Base-by-base conservation (phyloP, 495 filamentous ascomycete genomes). In the Lepraria neglecta region DNA sequence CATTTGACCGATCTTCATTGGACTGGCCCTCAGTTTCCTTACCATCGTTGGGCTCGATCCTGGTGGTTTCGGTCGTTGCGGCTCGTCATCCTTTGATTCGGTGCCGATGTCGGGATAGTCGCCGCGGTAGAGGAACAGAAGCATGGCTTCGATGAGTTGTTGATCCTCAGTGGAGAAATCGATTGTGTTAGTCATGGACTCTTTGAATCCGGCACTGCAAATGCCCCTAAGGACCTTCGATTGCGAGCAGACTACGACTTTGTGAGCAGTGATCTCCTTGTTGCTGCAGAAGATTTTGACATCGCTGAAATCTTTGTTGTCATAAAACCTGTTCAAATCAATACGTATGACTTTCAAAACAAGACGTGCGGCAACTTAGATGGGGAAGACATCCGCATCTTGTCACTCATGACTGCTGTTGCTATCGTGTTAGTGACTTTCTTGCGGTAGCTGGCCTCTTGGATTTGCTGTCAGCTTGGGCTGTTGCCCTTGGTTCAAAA, bases 201-300 rank as follows among this genome's bases (percentile, higher is more conserved):
- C 59, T 11, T 61, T 21, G 11, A 55, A 56, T 15, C 59, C 51
- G 6, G 1, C 33, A 14, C 21, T 19, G 59, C 59, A 61, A 14
- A n/a, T 35, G 4, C 19, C 50, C 1, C 44, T 9, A 12, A 61
- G 54, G 30, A 61, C 17, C 4, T 35, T 47, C n/a, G 56, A 47
- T 38, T 58, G 56, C 9, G 42, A 58, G 56, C 56, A 58, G 17
- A 58, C 6, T 0, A 58, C 19, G 17, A 58, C 19, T 11, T 58
- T 58, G 28, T 58, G 56, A 2, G 45, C 56, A 42, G 31, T 11
- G 6, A 48, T 45, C 17, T 45, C 44, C 0, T 10, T 21, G 1
- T 19, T 27, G 43, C 44, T 17, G 14, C 56, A 35, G 3, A 19
- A 21, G 28, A 58, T 58, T 4, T 45, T 58, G 6, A 58, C n/a